Evolutionary conservation across 2,329 filamentous ascomycete species (phyloP).

Genomic region (Cladosporium sphaerospermum): DNA sequence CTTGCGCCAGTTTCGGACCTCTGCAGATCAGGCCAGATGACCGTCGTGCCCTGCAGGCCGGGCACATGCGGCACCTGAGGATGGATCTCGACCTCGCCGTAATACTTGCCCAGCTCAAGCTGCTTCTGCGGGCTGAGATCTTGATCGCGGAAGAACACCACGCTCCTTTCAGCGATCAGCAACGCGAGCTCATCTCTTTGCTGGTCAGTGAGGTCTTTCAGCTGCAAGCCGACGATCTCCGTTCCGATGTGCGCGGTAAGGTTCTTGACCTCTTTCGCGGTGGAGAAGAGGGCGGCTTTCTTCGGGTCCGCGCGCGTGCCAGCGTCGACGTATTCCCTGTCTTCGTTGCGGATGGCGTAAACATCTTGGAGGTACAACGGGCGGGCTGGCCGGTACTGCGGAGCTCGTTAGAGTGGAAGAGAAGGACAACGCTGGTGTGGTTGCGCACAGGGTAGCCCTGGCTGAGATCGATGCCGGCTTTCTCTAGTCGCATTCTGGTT

Average conservation of each 20-base stretch:
- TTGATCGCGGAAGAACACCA: conserved; percentile 63
- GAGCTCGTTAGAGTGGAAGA: not conserved
- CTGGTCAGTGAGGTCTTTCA: conserved; percentile 54
- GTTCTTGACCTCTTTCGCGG: conserved; percentile 58
- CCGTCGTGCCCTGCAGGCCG: conserved; percentile 52
- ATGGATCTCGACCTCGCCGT: conserved; percentile 62
- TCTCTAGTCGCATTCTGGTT: conserved; percentile 54
- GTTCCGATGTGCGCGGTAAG: conserved; percentile 58
- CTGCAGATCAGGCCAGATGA: conserved; percentile 62
- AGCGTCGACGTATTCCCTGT: conserved; percentile 52
- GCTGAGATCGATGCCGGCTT: conserved; percentile 63
- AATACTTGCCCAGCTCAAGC: conserved; percentile 56
- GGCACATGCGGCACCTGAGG: conserved; percentile 67
- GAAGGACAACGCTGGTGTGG: not conserved
- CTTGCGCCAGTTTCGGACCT: conserved; percentile 55
- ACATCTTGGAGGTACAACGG: conserved; percentile 66
- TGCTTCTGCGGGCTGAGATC: conserved; percentile 57
- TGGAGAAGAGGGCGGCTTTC: conserved; percentile 55
- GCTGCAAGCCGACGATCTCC: conserved; percentile 57
- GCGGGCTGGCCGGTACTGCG: conserved; percentile 54
- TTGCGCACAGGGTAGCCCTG: conserved; percentile 53
- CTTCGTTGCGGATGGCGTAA: conserved; percentile 55
- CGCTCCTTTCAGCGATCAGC: conserved; percentile 57
- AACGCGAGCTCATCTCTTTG: conserved; percentile 58
- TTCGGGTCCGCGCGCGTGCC: conserved; percentile 58